Conservation (phyloP, 1,139 yeast species). For the Wickerhamomyces sp. region DNA sequence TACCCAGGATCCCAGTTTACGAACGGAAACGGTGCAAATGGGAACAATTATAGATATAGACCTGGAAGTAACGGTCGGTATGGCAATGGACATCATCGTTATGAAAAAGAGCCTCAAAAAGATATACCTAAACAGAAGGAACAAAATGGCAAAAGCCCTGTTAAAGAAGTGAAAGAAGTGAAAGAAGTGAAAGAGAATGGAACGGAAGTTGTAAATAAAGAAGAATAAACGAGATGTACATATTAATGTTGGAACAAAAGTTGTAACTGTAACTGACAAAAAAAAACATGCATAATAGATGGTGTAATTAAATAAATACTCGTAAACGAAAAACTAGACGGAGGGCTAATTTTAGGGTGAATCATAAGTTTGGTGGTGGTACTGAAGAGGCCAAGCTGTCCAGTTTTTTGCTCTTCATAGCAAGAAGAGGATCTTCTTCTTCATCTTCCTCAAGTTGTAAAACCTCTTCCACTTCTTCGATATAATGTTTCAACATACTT, state of each 20-base stretch:
- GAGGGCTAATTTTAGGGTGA: conserved; percentile 4
- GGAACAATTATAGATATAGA: not conserved
- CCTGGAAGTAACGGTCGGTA: not conserved
- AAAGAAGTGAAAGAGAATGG: too few species aligned
- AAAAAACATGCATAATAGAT: too few species aligned
- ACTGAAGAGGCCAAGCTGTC: conserved; percentile 3
- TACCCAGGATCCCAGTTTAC: not conserved
- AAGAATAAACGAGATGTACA: too few species aligned
- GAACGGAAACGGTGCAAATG: not conserved
- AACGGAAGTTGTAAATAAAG: too few species aligned
- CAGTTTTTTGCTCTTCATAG: conserved; percentile 14
- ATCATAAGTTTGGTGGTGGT: conserved; percentile 12
- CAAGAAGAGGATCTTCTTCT: conserved; percentile 17
- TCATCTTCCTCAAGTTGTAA: conserved; percentile 50
- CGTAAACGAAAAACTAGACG: too few species aligned
- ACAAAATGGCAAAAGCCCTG: not conserved
- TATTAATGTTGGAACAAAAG: too few species aligned
- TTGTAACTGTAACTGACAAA: too few species aligned
- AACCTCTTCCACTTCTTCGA: conserved; percentile 71
- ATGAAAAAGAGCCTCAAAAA: not conserved
- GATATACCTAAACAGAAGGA: not conserved
- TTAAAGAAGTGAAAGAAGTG: too few species aligned
- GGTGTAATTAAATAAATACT: too few species aligned
- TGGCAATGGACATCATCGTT: not conserved
- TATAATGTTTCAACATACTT: conserved; percentile 75